Evolutionary conservation across 2,329 filamentous ascomycete species (phyloP).

Genomic region (Beauveria sp.): DNA sequence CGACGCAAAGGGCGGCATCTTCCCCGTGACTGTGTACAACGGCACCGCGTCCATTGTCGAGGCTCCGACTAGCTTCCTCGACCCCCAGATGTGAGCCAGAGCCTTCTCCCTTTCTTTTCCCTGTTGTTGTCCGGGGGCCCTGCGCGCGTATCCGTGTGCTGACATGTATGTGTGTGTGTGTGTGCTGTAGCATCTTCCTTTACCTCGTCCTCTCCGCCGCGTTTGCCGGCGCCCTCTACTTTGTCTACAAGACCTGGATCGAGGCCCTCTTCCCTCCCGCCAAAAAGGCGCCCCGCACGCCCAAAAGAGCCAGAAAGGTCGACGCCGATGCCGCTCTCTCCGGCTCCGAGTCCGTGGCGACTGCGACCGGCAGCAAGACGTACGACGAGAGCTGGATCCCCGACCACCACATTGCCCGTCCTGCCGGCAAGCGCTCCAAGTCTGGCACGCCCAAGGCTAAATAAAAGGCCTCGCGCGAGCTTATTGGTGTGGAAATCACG

Average conservation of each 20-base stretch:
- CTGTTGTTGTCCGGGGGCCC: no score
- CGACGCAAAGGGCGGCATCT: slow-evolving; percentile 58
- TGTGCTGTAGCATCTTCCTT: slow-evolving; percentile 72
- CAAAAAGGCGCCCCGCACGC: slow-evolving; percentile 55
- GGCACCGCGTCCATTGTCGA: slow-evolving; percentile 82
- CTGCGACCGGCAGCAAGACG: slow-evolving; percentile 59
- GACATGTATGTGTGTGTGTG: not conserved
- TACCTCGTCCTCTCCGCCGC: slow-evolving; percentile 80
- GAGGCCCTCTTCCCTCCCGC: slow-evolving; percentile 90
- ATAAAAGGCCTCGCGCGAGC: slow-evolving; percentile 13
- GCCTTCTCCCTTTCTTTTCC: not conserved
- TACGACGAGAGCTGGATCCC: slow-evolving; percentile 96
- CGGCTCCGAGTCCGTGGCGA: slow-evolving; percentile 62
- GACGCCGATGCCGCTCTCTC: slow-evolving; percentile 55
- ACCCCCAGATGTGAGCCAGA: slow-evolving; percentile 82
- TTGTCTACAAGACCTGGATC: slow-evolving; percentile 98
- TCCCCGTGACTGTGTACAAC: slow-evolving; percentile 74
- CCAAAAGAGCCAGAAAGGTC: slow-evolving; percentile 59
- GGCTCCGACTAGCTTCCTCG: slow-evolving; percentile 81
- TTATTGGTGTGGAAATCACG: not conserved
- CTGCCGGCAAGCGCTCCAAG: slow-evolving; percentile 58
- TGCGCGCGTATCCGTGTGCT: not conserved
- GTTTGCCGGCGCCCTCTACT: slow-evolving; percentile 79
- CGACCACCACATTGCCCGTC: slow-evolving; percentile 78
- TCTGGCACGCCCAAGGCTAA: slow-evolving; percentile 37